These are phyloP conservation scores for Acacia pycnantha DNA, from an alignment of 331 rosid species.

Conservation along the genomic window DNA sequence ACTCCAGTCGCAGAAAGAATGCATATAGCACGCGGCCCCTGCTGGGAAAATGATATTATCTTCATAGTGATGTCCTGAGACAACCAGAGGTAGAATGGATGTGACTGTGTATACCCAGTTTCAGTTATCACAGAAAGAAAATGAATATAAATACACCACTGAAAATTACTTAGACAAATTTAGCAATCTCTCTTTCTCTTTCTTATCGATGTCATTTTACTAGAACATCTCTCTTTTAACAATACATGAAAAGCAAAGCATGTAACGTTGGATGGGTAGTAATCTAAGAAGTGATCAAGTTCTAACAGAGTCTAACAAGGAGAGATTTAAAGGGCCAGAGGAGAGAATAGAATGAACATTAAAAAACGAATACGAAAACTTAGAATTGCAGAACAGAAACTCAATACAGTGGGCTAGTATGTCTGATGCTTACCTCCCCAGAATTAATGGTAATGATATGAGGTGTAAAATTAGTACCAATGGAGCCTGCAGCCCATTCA, in stretches of 20 bases:
- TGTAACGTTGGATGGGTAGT: background rate
- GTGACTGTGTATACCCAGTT: conserved; percentile 11
- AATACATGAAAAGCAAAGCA: conserved; percentile 3
- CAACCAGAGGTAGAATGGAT: conserved; percentile 23
- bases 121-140: conserved; percentile 11
- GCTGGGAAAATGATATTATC: conserved; percentile 96
- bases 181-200: background rate
- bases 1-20: conserved; percentile 91
- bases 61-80: conserved; percentile 91
- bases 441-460: conserved; percentile 86
- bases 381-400: background rate
- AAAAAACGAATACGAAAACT: background rate
- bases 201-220: background rate
- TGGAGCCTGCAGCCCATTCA: conserved; percentile 85
- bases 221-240: background rate
- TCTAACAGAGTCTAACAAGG: background rate
- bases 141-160: background rate
- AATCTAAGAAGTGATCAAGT: background rate
- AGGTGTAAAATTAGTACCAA: conserved; percentile 92
- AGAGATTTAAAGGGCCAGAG: background rate
- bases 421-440: conserved; percentile 75
- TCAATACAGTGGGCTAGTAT: conserved; percentile 1
- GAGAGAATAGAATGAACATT: background rate
- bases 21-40: conserved; percentile 92
- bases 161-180: conserved; percentile 9